phyloP scores from a whole-genome alignment of 1,139 yeast genomes.

The Diutina ranongensis region DNA sequence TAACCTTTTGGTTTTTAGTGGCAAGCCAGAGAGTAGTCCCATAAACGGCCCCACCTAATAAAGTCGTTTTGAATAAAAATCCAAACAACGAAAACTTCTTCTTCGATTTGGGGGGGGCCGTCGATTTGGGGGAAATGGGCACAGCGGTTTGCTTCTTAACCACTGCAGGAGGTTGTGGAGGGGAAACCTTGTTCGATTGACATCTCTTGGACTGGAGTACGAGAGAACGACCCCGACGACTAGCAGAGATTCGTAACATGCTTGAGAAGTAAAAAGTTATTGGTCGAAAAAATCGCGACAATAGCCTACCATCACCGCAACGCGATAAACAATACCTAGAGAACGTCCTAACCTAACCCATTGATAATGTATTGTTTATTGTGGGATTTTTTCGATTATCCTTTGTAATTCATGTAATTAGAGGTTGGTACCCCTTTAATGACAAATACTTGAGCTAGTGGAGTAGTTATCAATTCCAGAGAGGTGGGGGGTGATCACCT shows the following conservation, averaged over 20 bases:
- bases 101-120: slow-evolving; percentile 7
- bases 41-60: slow-evolving; percentile 21
- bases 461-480: too few relatives aligned
- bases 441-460: too few relatives aligned
- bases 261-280: neutral
- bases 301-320: too few relatives aligned
- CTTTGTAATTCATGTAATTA: too few relatives aligned
- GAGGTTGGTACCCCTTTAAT: too few relatives aligned
- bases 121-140: too few relatives aligned
- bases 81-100: slow-evolving; percentile 24
- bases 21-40: slow-evolving; percentile 33
- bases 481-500: too few relatives aligned
- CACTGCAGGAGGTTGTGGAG: slow-evolving; percentile 1
- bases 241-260: slow-evolving; percentile 3
- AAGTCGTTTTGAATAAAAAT: slow-evolving; percentile 22
- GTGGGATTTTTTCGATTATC: too few relatives aligned
- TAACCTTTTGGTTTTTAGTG: slow-evolving; percentile 32
- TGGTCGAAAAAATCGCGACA: neutral
- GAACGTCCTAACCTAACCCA: too few relatives aligned
- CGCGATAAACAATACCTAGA: too few relatives aligned
- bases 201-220: neutral
- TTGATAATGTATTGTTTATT: too few relatives aligned
- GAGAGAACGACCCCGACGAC: neutral
- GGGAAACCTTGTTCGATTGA: neutral
- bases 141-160: neutral